Evolutionary conservation across 2,329 filamentous ascomycete genomes (phyloP), one percentile per base, ranked within the genome.

Genomic region (Fusarium sambucinum): DNA sequence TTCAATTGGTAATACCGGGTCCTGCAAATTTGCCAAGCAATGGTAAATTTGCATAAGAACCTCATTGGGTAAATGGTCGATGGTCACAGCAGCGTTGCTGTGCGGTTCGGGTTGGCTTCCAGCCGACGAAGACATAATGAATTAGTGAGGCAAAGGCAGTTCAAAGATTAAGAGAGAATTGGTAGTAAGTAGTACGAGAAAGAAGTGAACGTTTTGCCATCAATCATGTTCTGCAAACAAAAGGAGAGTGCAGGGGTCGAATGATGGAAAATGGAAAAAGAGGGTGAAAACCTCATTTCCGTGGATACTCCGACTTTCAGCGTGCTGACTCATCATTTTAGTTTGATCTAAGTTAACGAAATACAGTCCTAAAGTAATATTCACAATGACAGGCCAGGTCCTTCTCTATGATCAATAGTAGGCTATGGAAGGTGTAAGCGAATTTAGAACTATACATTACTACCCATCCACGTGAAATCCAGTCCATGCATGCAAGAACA

Each of bases 31-130:
- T 8, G 14, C 11, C 4, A 30, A 5, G 11, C 5, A 12, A 21
- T 12, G 7, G 3, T 21, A 47, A 4, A 32, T 47, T 8, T 32
- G 6, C 2, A 29, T 1, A 8, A 32, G 27, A 5, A 47, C 6
- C 8, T 47, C 44, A 21, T 32, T 47, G 3, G 44, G 19, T 6
- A 47, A 6, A 4, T 32, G 9, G 9, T 13, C 13, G 14, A 32
- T 32, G 19, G 29, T 21, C 1, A 14, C 6, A 4, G n/a, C 13
- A 8, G 6, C 44, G 2, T 30, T 10, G 10, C n/a, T 32, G n/a
- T 3, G 4, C 9, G 0, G 9, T 8, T 0, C 17, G 9, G 2
- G 17, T n/a, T 6, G 2, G 0, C 0, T n/a, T 35, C 5, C 33
- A n/a, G 8, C 9, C 5, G 17, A 11, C 3, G 1, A 1, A 14